These are phyloP conservation scores for Umbelopsis sp. DNA, from an alignment of 371 early-diverging fungal species.

Conservation along the genomic window DNA sequence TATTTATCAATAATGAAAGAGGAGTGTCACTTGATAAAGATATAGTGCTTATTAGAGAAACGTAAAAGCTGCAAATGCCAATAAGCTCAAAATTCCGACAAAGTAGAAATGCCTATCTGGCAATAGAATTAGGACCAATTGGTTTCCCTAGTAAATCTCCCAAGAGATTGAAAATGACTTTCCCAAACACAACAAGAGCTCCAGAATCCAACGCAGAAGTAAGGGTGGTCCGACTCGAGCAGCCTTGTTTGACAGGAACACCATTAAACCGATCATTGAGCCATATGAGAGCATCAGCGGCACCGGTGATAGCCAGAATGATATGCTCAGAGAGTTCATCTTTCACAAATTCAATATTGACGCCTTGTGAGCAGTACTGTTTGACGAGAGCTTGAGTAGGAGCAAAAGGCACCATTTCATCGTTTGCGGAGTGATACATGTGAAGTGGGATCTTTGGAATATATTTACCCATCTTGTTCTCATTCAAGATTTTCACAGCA, in stretches of 20 bases:
- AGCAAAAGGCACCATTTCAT: not conserved
- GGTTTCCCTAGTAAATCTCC: slow-evolving; percentile 16
- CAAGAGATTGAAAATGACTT: slow-evolving; percentile 58
- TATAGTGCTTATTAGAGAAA: no score
- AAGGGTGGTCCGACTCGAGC: not conserved
- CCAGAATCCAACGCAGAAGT: slow-evolving; percentile 34
- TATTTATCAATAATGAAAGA: no score
- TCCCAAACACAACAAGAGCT: slow-evolving; percentile 64
- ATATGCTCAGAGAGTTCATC: not conserved
- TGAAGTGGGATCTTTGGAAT: slow-evolving; percentile 12
- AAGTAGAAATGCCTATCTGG: not conserved
- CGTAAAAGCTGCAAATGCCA: no score
- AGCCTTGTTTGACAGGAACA: not conserved
- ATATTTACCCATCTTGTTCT: slow-evolving; percentile 14
- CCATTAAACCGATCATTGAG: not conserved
- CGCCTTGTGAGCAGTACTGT: slow-evolving; percentile 5
- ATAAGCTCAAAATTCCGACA: not conserved
- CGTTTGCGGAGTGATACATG: slow-evolving; percentile 8
- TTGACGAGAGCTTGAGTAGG: not conserved
- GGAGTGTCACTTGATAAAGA: no score
- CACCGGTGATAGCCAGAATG: not conserved
- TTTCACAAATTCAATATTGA: slow-evolving; percentile 1
- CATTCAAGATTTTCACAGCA: not conserved
- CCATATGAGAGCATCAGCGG: slow-evolving; percentile 5
- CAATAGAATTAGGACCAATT: not conserved